Conservation (phyloP, 2,329 filamentous ascomycete species). For the Corinectria fuckeliana region DNA sequence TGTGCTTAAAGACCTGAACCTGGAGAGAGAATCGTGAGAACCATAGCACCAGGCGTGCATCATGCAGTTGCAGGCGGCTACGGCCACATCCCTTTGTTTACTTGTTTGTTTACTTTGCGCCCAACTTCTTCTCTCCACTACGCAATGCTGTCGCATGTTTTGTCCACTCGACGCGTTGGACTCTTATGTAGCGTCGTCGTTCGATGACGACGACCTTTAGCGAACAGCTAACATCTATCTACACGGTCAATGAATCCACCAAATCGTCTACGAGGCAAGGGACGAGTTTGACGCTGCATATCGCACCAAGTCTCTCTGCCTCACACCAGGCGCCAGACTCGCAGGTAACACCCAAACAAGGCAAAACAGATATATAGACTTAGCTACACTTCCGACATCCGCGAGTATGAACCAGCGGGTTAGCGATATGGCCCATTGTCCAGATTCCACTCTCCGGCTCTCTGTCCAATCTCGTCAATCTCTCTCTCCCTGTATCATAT, state of each 20-base stretch:
- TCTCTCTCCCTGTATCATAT: neutral
- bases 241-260: neutral
- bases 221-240: neutral
- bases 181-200: neutral
- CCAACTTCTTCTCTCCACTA: no score
- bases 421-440: neutral
- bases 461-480: conserved; percentile 12
- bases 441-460: neutral
- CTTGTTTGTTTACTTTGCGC: neutral
- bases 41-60: conserved; percentile 19
- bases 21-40: neutral
- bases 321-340: neutral
- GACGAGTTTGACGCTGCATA: neutral
- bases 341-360: neutral
- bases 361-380: neutral
- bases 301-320: neutral
- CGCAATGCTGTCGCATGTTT: neutral
- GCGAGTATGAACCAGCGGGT: neutral
- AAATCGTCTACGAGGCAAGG: neutral
- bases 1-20: conserved; percentile 6
- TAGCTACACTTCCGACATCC: neutral
- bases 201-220: neutral
- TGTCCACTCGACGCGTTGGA: neutral
- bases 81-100: conserved; percentile 5
- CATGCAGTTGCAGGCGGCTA: neutral